Conservation (phyloP, 2,329 filamentous ascomycete species). For the Dactylellina drechsleri region DNA sequence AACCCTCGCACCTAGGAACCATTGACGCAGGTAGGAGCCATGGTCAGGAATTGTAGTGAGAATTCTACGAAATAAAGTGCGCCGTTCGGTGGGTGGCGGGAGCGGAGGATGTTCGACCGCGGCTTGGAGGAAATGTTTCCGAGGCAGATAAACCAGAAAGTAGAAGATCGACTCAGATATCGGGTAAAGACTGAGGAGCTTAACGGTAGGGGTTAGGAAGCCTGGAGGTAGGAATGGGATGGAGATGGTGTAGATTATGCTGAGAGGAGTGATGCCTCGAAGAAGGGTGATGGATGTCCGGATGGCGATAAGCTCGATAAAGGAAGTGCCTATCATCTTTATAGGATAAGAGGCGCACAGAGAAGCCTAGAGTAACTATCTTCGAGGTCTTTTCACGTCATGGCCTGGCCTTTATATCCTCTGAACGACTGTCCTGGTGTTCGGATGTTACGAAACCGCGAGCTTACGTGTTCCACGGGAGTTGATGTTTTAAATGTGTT, state of each 20-base stretch:
- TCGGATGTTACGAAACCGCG: neutral
- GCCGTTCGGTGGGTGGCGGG: constrained; percentile 64
- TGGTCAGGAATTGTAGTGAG: constrained; percentile 67
- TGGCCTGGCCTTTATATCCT: neutral
- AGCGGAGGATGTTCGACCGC: constrained; percentile 66
- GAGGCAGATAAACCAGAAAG: constrained; percentile 67
- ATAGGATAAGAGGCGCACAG: neutral
- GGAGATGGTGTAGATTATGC: constrained; percentile 64
- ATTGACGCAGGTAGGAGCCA: constrained; percentile 67
- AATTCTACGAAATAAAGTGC: constrained; percentile 67
- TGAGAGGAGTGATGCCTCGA: constrained; percentile 66
- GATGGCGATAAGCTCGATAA: constrained; percentile 63
- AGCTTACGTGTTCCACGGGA: neutral
- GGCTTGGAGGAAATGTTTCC: constrained; percentile 66
- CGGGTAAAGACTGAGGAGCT: constrained; percentile 63
- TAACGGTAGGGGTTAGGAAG: constrained; percentile 59
- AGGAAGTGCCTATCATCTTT: constrained; percentile 50
- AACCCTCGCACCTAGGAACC: constrained; percentile 68
- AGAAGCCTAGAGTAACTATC: neutral
- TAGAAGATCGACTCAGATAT: constrained; percentile 69
- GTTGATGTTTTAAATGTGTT: constrained; percentile 20
- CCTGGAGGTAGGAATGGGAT: constrained; percentile 59
- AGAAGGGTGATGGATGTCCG: constrained; percentile 65
- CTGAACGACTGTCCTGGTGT: no score
- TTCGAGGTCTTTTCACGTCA: constrained; percentile 3